These are phyloP conservation scores for Rhizoclosmatium globosum DNA, from an alignment of 192 early-diverging fungal species.

Conservation along the genomic window DNA sequence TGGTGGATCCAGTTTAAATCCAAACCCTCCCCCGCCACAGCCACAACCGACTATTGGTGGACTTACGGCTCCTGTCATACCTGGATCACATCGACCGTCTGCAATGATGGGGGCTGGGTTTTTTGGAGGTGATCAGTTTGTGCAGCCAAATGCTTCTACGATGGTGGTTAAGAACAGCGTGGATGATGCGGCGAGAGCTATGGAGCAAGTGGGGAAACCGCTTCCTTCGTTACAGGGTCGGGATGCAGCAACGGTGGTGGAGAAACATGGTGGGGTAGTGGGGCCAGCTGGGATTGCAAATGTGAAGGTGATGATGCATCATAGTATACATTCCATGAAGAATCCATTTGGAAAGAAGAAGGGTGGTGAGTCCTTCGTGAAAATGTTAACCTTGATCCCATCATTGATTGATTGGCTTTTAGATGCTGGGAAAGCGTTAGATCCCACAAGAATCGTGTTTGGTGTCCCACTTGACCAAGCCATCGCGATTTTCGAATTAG, in stretches of 20 bases:
- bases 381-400: too few relatives aligned
- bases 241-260: background rate
- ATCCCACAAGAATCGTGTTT: constrained; percentile 70
- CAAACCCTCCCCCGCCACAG: background rate
- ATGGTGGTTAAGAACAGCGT: constrained; percentile 32
- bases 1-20: background rate
- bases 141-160: too few relatives aligned
- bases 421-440: background rate
- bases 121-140: too few relatives aligned
- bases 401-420: too few relatives aligned
- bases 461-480: constrained; percentile 85
- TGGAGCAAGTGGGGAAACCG: constrained; percentile 56
- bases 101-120: too few relatives aligned
- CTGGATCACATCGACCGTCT: too few relatives aligned
- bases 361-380: background rate
- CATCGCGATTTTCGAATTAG: constrained; percentile 71
- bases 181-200: constrained; percentile 60
- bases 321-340: constrained; percentile 11
- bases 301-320: constrained; percentile 19
- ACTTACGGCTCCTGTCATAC: background rate
- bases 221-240: background rate
- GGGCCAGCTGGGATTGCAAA: background rate
- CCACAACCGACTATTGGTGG: background rate
- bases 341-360: constrained; percentile 42
- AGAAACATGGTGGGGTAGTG: background rate